Conservation (phyloP, 1,284 basidiomycete species). For the Ceratobasidium sp. region DNA sequence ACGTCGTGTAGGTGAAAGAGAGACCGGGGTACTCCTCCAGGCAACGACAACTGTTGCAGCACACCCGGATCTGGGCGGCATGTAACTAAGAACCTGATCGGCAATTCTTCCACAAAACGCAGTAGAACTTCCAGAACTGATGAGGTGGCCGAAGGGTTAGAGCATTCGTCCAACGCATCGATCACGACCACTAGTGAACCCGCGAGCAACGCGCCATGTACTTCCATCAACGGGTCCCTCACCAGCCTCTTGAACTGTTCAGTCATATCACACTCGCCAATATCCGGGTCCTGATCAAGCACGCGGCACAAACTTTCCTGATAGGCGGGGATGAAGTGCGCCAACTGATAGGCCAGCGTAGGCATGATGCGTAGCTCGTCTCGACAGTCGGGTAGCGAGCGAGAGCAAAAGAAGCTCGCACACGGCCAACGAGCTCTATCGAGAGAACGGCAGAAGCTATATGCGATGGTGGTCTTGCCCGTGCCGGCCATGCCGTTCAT, state of each 20-base stretch:
- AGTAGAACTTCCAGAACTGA: background rate
- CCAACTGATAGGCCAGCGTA: slow-evolving; percentile 50
- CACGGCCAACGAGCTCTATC: slow-evolving; percentile 46
- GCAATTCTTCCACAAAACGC: background rate
- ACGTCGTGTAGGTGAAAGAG: background rate
- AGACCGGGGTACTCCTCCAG: background rate
- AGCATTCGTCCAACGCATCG: slow-evolving; percentile 46
- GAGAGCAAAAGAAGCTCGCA: slow-evolving; percentile 14
- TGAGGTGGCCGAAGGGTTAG: no score
- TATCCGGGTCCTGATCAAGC: slow-evolving; percentile 38
- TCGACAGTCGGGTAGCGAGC: background rate
- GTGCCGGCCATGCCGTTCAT: slow-evolving; percentile 42
- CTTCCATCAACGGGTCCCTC: background rate
- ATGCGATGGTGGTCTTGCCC: slow-evolving; percentile 51
- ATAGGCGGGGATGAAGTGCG: slow-evolving; percentile 15
- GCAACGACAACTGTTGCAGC: no score
- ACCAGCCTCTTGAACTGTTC: slow-evolving; percentile 47
- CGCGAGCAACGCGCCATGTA: background rate
- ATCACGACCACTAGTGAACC: slow-evolving; percentile 4
- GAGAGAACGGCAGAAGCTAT: slow-evolving; percentile 43
- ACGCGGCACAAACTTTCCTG: background rate
- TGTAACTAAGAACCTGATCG: slow-evolving; percentile 7
- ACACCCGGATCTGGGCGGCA: background rate
- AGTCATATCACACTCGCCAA: slow-evolving; percentile 46
- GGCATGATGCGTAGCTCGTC: slow-evolving; percentile 44